Evolutionary conservation across 139 green algal genomes (phyloP), one percentile per base, ranked within the genome.

Genomic region (Chlamydomonas sp.): DNA sequence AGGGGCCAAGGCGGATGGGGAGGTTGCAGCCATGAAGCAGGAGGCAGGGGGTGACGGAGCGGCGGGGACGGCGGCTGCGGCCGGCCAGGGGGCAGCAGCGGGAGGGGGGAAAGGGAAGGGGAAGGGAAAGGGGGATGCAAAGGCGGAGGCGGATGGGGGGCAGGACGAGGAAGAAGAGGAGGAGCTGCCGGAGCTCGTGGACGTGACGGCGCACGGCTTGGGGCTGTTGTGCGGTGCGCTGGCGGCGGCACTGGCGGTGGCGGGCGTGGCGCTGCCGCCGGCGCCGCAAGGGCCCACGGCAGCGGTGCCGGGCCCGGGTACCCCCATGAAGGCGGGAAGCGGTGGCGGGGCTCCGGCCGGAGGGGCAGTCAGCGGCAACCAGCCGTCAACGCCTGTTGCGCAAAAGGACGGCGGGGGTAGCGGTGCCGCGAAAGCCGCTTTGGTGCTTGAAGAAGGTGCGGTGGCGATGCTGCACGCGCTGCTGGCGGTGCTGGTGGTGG

Each of bases 191-290:
- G 72, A 80, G 71, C 73, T 75, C 7, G 72, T 87, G 1, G 83
- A 87, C 83, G 83, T 87, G 31, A 87, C 83, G 49, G 73, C 83
- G 1, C 72, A 81, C 3, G 83, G 83, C 0, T 16, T 87, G 63
- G 83, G 83, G 5, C 62, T 87, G 4, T 5, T 87, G 14, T 79
- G 68, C 5, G 73, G 62, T 0, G 83, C 83, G 5, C 68, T 87
- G 74, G 31, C 59, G 31, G 31, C 71, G 4, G 72, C 57, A 71
- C 2, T 73, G 0, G 60, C 82, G 3, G 7, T 73, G 0, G 60
- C 82, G 3, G n/a, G n/a, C 16, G 71, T 78, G 58, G 20, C 59
- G 60, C 61, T 74, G 20, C 20, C 63, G 64, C 64, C 63, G 49
- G 31, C 77, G 77, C 60, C 59, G 60, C 18, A 16, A 81, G 60